Evolutionary conservation across 148 eudicot genomes (phyloP), one percentile per base, ranked within the genome.

Genomic region (Camellia japonica): DNA sequence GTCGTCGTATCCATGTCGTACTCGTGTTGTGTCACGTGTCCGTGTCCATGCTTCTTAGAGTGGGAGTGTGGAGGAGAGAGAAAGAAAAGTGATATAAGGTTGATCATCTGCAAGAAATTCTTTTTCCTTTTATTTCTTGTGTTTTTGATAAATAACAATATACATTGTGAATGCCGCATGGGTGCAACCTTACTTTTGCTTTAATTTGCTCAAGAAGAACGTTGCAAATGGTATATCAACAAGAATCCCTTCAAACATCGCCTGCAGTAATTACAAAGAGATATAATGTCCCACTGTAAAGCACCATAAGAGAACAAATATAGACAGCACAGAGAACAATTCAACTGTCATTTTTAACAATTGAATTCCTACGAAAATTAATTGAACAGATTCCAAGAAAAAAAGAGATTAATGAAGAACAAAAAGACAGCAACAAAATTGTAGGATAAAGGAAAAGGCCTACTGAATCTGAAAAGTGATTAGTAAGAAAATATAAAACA

Each of bases 171-270:
- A 49, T 49, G 52, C 52, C 52, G 3, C 5, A 49, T 49, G 52
- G 5, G 52, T 49, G 52, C 52, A 49, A 49, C 42, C 92, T 93
- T 89, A 96, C 99, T 96, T 96, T 76, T 90, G 97, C 88, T 96
- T 96, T 82, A 96, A 77, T 83, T 96, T 96, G 90, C 99, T 96
- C 86, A 96, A 85, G 90, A 96, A 96, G 89, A 96, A 96, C 15
- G 99, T 93, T 14, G 99, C 97, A 85, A 96, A 96, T 71, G 99
- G 99, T 78, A 96, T 93, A 81, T 96, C 99, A 78, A 96, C 99
- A 80, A 96, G 93, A 85, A 96, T 96, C 68, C 99, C 98, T 83
- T 96, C 99, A 84, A 92, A 93, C 99, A 96, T 91, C 52, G 99
- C 99, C 99, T 96, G 85, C 89, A 88, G 63, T 18, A 77, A 67